Base-by-base conservation (phyloP, 768 basidiomycete species). In the Boletus edulis region DNA sequence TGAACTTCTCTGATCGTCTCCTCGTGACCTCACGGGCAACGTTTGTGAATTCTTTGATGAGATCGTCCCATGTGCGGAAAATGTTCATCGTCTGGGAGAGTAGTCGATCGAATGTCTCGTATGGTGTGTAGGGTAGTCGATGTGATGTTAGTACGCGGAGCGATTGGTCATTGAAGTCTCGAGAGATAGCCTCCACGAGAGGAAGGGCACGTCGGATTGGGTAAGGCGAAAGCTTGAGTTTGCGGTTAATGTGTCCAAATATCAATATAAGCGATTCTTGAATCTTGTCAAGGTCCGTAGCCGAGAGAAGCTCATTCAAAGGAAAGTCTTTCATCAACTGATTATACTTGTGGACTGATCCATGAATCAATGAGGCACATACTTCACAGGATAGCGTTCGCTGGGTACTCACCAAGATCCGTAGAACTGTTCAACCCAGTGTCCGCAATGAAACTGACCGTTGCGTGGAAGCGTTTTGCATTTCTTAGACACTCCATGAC, bases 271-370 rank as follows among this genome's bases (percentile, higher is more conserved):
- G 77, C 5, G 91, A 86, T 71, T 97, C 94, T 67, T 96, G 89
- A 37, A 98, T 87, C 76, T 95, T 97, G 69, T 91, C 89, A 2
- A 98, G 83, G 70, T 98, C 97, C 3, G 97, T 97, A 1, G 97
- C 94, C 10, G 95, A 93, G 27, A 99, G 81, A 18, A 98, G 84
- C 67, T 98, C 96, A 68, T 99, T 97, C 29, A 99, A 78, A 0
- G 97, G 97, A 64, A 98, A 98, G 67, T 99, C 97, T 73, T 96
- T 97, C 97, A 99, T 98, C 53, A 98, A 80, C 58, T 91, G 87
- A 66, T 99, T 98, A 77, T 98, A 96, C 71, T 97, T 98, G 78
- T 95, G 94, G 12, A 98, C 96, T 92, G 61, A 8, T 42, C 18
- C 27, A n/a, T 15, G 38, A n/a, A 14, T 18, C 5, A 20, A 49